Evolutionary conservation across 2,329 filamentous ascomycete genomes (phyloP), one percentile per base, ranked within the genome.

Genomic region (Coniochaeta sp.): DNA sequence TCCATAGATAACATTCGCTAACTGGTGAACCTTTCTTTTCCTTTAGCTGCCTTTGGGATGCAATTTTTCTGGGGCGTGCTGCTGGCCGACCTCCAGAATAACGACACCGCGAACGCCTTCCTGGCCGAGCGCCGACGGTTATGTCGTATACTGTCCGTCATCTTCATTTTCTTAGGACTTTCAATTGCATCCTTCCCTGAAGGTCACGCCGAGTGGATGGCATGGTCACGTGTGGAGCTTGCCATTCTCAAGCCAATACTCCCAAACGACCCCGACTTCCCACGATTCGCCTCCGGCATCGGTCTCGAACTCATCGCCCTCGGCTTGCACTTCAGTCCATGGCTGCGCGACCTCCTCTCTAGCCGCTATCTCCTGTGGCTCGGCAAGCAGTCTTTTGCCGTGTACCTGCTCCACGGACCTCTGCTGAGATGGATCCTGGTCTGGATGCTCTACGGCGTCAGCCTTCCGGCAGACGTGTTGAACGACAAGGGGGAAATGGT

Each of bases 61-160:
- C 85, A 85, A 69, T 82, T 86, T 67, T 83, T 85, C 70, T 81
- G 81, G 61, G 85, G 85, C 62, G 83, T 84, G 66, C 82, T 87
- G 67, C 75, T 88, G 33, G 81, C 83, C 34, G 85, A 88, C 65
- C 66, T 87, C 40, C 80, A 83, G 62, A 80, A 82, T 68, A 72
- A 78, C 64, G 75, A 76, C 47, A 71, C 76, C 1, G 78, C 80
- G 64, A 76, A 75, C 57, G 76, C 81, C 22, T 81, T 77, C 64
- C 74, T 80, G 11, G 65, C 74, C 55, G 74, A 75, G 33, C 77
- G 77, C 33, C 74, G 79, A n/a, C 77, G 77, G 24, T 61, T 75
- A 8, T 72, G 73, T 16, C 72, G 72, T 58, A 17, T 79, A 40
- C 68, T 86, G 12, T 79, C 82, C 17, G 74, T 75, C 43, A 62